phyloP scores from a whole-genome alignment of 257 asterid genomes.

The Solanum ossicruentum region DNA sequence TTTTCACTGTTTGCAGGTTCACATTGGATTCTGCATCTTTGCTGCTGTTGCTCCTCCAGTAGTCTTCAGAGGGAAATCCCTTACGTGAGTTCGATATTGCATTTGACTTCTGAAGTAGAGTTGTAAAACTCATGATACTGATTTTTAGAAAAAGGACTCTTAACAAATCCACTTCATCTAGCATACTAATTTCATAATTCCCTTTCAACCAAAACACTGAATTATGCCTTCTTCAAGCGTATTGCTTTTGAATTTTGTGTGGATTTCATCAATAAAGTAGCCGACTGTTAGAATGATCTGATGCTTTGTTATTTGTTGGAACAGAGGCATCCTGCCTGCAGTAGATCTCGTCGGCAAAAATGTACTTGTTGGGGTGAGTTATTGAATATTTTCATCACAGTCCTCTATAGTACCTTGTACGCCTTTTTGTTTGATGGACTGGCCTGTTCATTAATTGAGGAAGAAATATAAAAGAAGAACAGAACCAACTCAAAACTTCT shows the following conservation, averaged over 20 bases:
- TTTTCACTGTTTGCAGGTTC: slow-evolving; percentile 49
- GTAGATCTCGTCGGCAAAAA: slow-evolving; percentile 72
- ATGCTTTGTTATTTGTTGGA: slow-evolving; percentile 4
- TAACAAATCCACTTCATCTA: not conserved
- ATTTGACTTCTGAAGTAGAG: not conserved
- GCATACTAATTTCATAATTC: not conserved
- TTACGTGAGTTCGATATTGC: slow-evolving; percentile 48
- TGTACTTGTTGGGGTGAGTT: slow-evolving; percentile 80
- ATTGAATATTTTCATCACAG: not conserved
- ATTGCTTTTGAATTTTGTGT: not conserved
- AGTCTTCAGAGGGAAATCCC: slow-evolving; percentile 89
- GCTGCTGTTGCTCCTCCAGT: slow-evolving; percentile 98
- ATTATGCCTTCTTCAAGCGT: not conserved
- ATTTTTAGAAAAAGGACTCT: not conserved
- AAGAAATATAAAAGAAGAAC: not conserved
- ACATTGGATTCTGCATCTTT: slow-evolving; percentile 74
- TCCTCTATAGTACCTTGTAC: not conserved
- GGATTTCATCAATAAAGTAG: not conserved
- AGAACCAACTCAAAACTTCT: not conserved
- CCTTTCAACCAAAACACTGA: not conserved
- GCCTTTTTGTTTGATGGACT: not conserved
- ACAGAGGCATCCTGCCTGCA: slow-evolving; percentile 96
- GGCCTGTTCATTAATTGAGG: not conserved
- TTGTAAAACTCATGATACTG: not conserved
- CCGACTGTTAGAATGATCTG: not conserved